Conservation (phyloP, 139 green algal genomes). For the Eudorina sp. region DNA sequence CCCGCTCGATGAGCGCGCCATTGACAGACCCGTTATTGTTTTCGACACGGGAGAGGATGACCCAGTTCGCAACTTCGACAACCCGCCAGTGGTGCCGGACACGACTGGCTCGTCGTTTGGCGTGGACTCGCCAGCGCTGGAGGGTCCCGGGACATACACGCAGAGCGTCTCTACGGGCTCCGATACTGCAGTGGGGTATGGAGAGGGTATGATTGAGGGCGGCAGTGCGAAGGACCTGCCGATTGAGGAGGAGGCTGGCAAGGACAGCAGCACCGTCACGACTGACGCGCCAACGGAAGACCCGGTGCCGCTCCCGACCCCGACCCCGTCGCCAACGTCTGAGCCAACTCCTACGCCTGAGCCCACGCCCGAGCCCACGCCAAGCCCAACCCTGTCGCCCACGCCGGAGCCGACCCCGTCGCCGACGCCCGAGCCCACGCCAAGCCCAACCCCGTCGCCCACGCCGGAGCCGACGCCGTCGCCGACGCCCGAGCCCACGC, state of each 20-base stretch:
- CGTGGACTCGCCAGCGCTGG: not conserved
- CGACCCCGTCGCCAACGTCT: not conserved
- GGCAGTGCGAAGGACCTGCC: conserved; percentile 3
- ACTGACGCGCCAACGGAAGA: not conserved
- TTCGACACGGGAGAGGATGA: conserved; percentile 13
- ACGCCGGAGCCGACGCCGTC: not conserved
- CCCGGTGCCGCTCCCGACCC: not conserved
- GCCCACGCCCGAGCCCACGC: not conserved
- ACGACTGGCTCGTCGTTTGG: not conserved
- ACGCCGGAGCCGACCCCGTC: not conserved
- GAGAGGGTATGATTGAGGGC: not conserved
- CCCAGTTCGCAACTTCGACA: not conserved
- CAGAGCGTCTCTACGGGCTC: not conserved
- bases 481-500: not conserved
- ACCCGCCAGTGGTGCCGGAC: not conserved
- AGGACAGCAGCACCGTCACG: not conserved
- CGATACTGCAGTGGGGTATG: not conserved
- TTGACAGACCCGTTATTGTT: not conserved
- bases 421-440: not conserved
- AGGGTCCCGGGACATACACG: conserved; percentile 1
- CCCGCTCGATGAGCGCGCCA: not conserved
- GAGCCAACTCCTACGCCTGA: not conserved
- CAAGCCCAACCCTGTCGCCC: not conserved
- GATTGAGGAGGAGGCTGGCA: not conserved
- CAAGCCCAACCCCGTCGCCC: not conserved